Conservation (phyloP, 2,329 filamentous ascomycete genomes). For the Fusarium sp. region DNA sequence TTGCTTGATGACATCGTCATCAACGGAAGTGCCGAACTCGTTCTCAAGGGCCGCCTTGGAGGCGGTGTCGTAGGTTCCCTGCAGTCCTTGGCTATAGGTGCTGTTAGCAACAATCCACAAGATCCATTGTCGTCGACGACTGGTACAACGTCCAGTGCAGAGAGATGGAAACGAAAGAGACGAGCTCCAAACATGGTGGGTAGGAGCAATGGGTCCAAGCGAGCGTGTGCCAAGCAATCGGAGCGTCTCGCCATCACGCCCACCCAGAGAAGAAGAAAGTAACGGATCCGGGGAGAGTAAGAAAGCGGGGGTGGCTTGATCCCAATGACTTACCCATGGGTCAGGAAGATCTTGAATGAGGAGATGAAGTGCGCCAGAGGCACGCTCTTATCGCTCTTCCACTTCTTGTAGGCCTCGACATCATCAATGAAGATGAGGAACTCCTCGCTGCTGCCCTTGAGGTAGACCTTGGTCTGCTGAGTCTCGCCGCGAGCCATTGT, state of each 20-base stretch:
- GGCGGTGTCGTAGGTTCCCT: conserved; percentile 82
- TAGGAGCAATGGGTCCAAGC: not conserved
- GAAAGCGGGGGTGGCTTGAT: conserved; percentile 53
- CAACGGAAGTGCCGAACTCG: conserved; percentile 85
- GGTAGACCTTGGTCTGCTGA: conserved; percentile 82
- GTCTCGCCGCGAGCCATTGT: conserved; percentile 80
- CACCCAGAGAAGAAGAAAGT: not conserved
- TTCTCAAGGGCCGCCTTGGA: conserved; percentile 81
- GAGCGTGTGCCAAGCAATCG: not conserved
- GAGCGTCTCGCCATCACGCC: not conserved
- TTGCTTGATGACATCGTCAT: conserved; percentile 83
- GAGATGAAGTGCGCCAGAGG: conserved; percentile 88
- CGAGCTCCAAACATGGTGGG: not conserved
- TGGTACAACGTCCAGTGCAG: not conserved
- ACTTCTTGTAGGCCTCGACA: conserved; percentile 77
- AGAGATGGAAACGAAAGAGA: not conserved
- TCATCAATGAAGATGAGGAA: conserved; percentile 72
- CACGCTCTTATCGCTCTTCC: conserved; percentile 82
- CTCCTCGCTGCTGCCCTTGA: conserved; percentile 76
- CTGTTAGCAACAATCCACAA: conserved; percentile 25
- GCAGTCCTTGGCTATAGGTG: conserved; percentile 78
- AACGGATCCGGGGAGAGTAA: not conserved
- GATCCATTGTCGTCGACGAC: not conserved
- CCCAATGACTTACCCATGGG: conserved; percentile 75
- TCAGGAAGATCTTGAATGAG: conserved; percentile 89